Conservation (phyloP, 2,329 filamentous ascomycete genomes). For the Leptographium wingfieldii region DNA sequence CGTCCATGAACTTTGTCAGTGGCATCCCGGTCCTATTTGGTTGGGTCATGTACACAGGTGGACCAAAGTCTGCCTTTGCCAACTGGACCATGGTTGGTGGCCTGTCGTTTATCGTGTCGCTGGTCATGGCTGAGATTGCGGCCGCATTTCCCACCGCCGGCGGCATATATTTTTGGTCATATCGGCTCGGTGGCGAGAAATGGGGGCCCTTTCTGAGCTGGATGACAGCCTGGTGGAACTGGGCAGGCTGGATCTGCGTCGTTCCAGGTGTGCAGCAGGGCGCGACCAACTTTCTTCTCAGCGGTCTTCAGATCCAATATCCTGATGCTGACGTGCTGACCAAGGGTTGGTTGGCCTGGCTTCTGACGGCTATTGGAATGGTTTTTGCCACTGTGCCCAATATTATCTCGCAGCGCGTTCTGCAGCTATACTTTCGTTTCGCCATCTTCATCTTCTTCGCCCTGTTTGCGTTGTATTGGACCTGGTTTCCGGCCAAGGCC, state of each 20-base stretch:
- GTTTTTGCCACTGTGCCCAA: conserved; percentile 35
- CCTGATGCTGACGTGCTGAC: conserved; percentile 19
- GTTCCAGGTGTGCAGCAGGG: conserved; percentile 27
- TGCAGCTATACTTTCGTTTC: conserved; percentile 25
- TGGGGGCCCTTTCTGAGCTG: conserved; percentile 25
- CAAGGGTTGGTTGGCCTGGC: conserved; percentile 26
- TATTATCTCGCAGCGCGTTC: conserved; percentile 37
- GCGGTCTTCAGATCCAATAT: conserved; percentile 24
- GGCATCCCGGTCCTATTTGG: conserved; percentile 27
- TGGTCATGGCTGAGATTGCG: conserved; percentile 24
- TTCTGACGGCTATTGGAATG: conserved; percentile 30
- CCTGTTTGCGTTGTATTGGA: conserved; percentile 23
- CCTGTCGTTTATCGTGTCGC: conserved; percentile 21
- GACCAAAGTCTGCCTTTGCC: conserved; percentile 23
- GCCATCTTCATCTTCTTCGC: conserved; percentile 23
- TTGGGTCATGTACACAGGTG: conserved; percentile 25
- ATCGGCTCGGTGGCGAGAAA: conserved; percentile 21
- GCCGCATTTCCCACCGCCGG: conserved; percentile 25
- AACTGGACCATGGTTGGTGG: conserved; percentile 27
- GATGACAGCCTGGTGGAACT: conserved; percentile 30
- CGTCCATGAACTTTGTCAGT: conserved; percentile 24
- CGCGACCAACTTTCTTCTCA: conserved; percentile 25
- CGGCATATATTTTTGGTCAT: conserved; percentile 26
- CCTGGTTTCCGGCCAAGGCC: conserved; percentile 25
- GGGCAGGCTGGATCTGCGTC: conserved; percentile 22